Base-by-base conservation (phyloP, 257 asterid genomes). In the Scutellaria barbata region DNA sequence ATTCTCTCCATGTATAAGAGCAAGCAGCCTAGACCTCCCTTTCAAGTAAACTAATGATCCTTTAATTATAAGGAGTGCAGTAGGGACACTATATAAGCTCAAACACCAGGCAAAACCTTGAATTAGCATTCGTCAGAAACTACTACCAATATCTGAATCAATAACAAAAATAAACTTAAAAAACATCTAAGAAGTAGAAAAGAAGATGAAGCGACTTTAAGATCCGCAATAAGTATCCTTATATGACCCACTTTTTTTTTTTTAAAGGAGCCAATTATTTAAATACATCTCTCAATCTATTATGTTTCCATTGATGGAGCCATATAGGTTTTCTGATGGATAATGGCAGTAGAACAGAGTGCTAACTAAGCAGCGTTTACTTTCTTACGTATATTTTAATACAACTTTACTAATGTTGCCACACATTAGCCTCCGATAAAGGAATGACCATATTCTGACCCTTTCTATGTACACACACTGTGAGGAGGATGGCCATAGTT, bases 361-460 rank as follows among this genome's bases (percentile, higher is more conserved):
- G 39, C 12, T 42, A 39, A 40, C 37, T 10, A 17, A 68, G 42
- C 65, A 18, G 3, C 20, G 16, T 37, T 9, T 30, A 48, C 62
- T 25, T 43, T 45, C 41, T 14, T 52, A 7, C 51, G 35, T 12
- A 51, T 50, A 50, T 66, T 14, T 50, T 18, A n/a, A 47, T 9
- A 5, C 8, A 14, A 53, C 60, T 14, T 66, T 48, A 33, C 58
- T 14, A 52, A 20, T 18, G 18, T 25, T 25, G 30, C 57, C 52
- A 71, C 3, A 59, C 20, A 37, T 13, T 8, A 47, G 22, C 22
- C 4, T 59, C 18, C 14, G 43, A 30, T 30, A 14, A 4, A 73
- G 40, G 65, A 75, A 63, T 14, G 33, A 18, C 47, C 70, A 56
- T 10, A 46, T 46, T 57, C 25, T 47, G 50, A 39, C 17, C 46